Base-by-base conservation (phyloP, 306 rosid species). In the Cicer cuneatum region DNA sequence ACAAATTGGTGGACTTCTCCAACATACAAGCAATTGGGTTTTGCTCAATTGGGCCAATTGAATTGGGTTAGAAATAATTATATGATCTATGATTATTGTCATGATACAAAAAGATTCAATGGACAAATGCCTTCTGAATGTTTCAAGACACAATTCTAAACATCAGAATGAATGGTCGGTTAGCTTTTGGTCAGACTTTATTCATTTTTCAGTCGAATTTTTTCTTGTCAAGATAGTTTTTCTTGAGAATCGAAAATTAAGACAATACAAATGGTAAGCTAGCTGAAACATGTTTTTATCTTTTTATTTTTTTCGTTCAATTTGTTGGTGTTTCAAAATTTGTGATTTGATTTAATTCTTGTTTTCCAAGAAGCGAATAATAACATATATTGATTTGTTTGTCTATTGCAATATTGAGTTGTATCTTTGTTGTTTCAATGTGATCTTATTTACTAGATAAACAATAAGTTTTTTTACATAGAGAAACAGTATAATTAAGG, bases 31-130 rank as follows among this genome's bases (percentile, higher is more conserved):
- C 87, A 57, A 63, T 54, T 93, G 62, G 74, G 69, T 51, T 19
- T 33, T 67, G 78, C 84, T 40, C 19, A 86, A 42, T 11, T 47
- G 81, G 88, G 87, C 0, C 90, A 80, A 47, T 47, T 93, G 66
- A 62, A 81, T 39, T 88, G 89, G 90, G 86, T 87, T 46, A 84
- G 90, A 69, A 53, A 48, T 5, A 87, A 86, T 45, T 65, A 74
- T 83, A 84, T 87, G 90, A 87, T 90, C 72, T 93, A 93, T 78
- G 88, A 93, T 72, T 93, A 93, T 80, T 90, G 96, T 89, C 73
- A 9, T 51, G 96, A 92, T 71, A 61, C 76, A 18, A 85, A 72
- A 12, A 79, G 96, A 63, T 90, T 90, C 85, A 82, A 82, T 19
- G 88, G 86, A 13, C 67, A 77, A 10, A 47, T 89, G 75, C 84